These are phyloP conservation scores for Silene conica DNA, from an alignment of 148 eudicot species.

Conservation along the genomic window DNA sequence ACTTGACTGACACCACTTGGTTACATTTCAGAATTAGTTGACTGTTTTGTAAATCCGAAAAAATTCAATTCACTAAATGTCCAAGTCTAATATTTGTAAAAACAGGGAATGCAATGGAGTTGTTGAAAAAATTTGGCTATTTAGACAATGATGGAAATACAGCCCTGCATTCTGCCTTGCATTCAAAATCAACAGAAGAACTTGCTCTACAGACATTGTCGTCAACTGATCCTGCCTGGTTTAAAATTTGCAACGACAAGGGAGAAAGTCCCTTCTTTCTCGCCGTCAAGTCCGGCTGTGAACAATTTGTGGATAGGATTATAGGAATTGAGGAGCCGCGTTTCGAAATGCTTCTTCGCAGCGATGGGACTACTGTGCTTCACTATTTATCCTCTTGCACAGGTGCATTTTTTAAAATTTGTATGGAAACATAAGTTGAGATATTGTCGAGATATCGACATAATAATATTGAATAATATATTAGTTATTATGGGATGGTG, in stretches of 20 bases:
- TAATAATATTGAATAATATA: too few species aligned
- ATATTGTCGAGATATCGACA: too few species aligned
- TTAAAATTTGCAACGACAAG: neutral
- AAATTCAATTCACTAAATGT: too few species aligned
- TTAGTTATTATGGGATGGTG: too few species aligned
- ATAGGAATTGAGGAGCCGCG: neutral
- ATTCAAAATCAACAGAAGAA: neutral
- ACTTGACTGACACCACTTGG: too few species aligned
- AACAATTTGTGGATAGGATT: neutral
- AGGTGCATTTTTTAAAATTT: neutral
- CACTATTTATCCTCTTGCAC: neutral
- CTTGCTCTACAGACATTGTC: neutral
- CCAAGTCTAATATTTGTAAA: too few species aligned
- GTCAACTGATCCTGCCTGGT: neutral
- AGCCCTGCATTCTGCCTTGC: neutral
- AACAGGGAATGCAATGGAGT: too few species aligned
- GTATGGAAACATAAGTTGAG: too few species aligned
- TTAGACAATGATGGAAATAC: neutral
- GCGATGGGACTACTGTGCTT: neutral
- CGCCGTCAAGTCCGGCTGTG: neutral
- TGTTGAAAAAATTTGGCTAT: neutral
- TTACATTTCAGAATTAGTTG: too few species aligned
- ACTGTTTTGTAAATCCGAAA: too few species aligned
- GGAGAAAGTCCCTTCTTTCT: neutral
- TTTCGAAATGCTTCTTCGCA: neutral